phyloP scores from a whole-genome alignment of 352 stramenopile genomes.

The Globisporangium apiculatum region DNA sequence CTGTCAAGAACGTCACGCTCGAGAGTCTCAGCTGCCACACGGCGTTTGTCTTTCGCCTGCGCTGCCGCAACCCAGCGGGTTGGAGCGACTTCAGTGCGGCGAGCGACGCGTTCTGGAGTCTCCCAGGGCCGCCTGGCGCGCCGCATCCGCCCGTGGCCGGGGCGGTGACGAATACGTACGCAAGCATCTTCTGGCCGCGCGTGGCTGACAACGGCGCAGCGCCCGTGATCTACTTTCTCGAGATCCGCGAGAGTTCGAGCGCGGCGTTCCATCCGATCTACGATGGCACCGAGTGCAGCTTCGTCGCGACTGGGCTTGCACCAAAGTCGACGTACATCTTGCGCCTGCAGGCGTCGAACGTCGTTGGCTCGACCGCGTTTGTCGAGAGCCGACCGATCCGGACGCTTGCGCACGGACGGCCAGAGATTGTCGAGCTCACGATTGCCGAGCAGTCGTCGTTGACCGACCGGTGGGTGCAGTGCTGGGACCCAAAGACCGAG shows the following conservation, averaged over 20 bases:
- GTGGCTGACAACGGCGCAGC: constrained; percentile 48
- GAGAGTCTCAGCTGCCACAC: constrained; percentile 42
- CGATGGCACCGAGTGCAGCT: constrained; percentile 54
- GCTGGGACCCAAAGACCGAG: constrained; percentile 81
- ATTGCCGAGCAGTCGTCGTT: constrained; percentile 22
- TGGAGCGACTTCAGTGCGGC: constrained; percentile 59
- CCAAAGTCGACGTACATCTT: constrained; percentile 54
- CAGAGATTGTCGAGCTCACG: constrained; percentile 65
- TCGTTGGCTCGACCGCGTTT: constrained; percentile 47
- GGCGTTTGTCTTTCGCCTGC: constrained; percentile 48
- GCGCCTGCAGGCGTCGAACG: constrained; percentile 64
- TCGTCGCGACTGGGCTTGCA: constrained; percentile 37
- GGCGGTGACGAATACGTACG: constrained; percentile 56
- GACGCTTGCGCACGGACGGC: constrained; percentile 45
- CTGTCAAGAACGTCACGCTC: constrained; percentile 35
- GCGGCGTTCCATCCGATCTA: constrained; percentile 41
- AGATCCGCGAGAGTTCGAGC: constrained; percentile 32
- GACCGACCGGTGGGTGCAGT: constrained; percentile 76
- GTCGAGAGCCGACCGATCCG: constrained; percentile 55
- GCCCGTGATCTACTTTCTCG: constrained; percentile 54
- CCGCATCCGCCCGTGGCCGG: constrained; percentile 45
- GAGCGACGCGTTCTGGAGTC: constrained; percentile 50
- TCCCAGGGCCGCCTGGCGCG: constrained; percentile 37
- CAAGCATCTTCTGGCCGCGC: constrained; percentile 65
- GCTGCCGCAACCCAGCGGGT: constrained; percentile 51